Conservation (phyloP, 495 filamentous ascomycete species). For the Chaetomidium leptoderma region DNA sequence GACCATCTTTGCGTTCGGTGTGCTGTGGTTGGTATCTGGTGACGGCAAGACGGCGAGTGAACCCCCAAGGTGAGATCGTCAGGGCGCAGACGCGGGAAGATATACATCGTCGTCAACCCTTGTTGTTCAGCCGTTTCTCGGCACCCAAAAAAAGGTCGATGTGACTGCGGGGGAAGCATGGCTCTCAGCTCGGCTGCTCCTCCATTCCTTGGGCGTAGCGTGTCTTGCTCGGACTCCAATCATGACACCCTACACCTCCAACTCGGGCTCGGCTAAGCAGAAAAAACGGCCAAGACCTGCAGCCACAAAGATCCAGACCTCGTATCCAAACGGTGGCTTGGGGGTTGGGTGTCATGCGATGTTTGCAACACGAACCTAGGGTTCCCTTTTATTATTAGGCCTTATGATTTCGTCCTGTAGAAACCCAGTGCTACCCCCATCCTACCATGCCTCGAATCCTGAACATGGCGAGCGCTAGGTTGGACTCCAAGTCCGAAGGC, state of each 20-base stretch:
- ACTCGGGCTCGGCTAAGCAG: conserved; percentile 3
- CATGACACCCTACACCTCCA: not conserved
- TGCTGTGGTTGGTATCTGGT: not conserved
- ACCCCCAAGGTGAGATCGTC: not conserved
- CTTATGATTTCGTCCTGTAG: no score
- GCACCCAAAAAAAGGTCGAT: no score
- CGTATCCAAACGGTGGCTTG: conserved; percentile 7
- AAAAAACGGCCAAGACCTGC: conserved; percentile 2
- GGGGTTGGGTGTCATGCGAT: not conserved
- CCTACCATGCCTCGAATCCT: no score
- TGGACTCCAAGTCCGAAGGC: no score
- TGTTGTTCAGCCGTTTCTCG: no score
- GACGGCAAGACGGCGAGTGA: not conserved
- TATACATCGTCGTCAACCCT: not conserved
- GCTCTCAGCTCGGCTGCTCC: not conserved
- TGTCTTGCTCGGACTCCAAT: not conserved
- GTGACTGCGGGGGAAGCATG: not conserved
- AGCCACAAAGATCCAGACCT: not conserved
- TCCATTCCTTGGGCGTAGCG: not conserved
- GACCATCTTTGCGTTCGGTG: not conserved
- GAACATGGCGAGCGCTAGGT: no score
- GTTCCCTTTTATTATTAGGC: not conserved
- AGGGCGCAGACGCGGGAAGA: not conserved
- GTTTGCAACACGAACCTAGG: not conserved
- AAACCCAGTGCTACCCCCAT: no score